Base-by-base conservation (phyloP, 2,329 filamentous ascomycete genomes). In the Penicillium hordei region DNA sequence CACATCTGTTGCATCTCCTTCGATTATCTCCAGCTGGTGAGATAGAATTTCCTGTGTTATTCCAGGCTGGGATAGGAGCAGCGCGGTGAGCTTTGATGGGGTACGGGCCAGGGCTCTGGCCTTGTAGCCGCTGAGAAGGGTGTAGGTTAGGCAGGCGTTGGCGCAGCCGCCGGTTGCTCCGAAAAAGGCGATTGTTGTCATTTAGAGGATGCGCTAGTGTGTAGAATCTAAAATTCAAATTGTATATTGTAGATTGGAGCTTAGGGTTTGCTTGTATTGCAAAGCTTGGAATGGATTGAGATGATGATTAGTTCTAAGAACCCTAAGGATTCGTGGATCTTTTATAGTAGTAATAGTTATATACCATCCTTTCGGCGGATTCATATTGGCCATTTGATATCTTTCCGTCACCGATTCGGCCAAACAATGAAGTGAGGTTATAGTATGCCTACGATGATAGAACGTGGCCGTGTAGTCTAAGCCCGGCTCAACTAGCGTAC, bases 141-240 rank as follows among this genome's bases (percentile, higher is more conserved):
- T 71, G 31, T 70, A 65, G 17, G 75, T 73, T 12, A 83, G 76
- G 49, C 75, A 75, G 42, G 74, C 67, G 55, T 76, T 73, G 38
- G 75, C 71, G 60, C 76, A 79, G 54, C 80, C 81, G 56, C 81
- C 81, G 7, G 81, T 83, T 39, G 81, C 78, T 52, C 81, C 81
- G 64, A 83, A 78, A 71, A 83, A 82, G 45, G 80, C 79, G 58
- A 82, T 68, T 33, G 75, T 78, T 48, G 63, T 65, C 57, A 57
- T 64, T 56, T 29, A 0, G 13, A 3, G 5, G 6, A 21, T 52
- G 56, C 27, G n/a, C 1, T 55, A 19, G 21, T 59, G 19, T 43
- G 33, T 43, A 15, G 15, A 27, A n/a, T 40, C 3, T n/a, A 15
- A 8, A 2, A n/a, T 19, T 45, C 7, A 31, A 31, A 36, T 25